Conservation (phyloP, 192 early-diverging fungal genomes). For the Umbelopsis vinacea region DNA sequence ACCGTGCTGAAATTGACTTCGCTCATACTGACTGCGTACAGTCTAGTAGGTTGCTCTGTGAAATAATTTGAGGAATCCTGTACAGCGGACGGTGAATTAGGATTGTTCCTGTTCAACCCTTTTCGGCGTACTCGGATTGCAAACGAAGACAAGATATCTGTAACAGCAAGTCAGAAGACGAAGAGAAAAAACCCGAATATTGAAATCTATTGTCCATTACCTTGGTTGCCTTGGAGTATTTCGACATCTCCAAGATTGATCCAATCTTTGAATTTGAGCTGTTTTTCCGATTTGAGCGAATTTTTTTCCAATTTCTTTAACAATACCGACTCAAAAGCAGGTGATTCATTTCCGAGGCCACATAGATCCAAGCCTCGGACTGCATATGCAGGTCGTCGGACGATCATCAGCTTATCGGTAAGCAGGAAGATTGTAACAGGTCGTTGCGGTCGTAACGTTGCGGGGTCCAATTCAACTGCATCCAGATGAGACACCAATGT, state of each 20-base stretch:
- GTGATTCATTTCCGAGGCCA: slow-evolving; percentile 28
- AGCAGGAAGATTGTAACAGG: slow-evolving; percentile 40
- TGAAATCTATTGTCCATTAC: neutral
- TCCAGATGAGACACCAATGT: slow-evolving; percentile 33
- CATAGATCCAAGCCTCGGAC: slow-evolving; percentile 34
- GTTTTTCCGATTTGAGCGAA: neutral
- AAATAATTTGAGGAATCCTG: neutral
- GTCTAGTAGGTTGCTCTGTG: neutral
- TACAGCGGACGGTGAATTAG: neutral
- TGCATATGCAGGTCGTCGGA: slow-evolving; percentile 29
- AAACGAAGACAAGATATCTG: slow-evolving; percentile 26
- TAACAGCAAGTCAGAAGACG: neutral
- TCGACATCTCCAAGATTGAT: slow-evolving; percentile 31
- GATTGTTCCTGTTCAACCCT: slow-evolving; percentile 14
- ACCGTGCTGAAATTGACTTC: neutral
- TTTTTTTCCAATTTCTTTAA: slow-evolving; percentile 24
- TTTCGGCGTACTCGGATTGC: slow-evolving; percentile 17
- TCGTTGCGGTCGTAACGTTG: slow-evolving; percentile 26
- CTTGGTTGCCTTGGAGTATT: slow-evolving; percentile 23
- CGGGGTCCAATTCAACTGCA: slow-evolving; percentile 30
- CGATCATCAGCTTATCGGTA: slow-evolving; percentile 40
- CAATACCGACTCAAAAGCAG: slow-evolving; percentile 9
- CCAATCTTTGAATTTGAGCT: slow-evolving; percentile 42
- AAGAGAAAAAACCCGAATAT: neutral
- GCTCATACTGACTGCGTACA: slow-evolving; percentile 4